Base-by-base conservation (phyloP, 495 filamentous ascomycete species). In the Cercophora newfieldiana region DNA sequence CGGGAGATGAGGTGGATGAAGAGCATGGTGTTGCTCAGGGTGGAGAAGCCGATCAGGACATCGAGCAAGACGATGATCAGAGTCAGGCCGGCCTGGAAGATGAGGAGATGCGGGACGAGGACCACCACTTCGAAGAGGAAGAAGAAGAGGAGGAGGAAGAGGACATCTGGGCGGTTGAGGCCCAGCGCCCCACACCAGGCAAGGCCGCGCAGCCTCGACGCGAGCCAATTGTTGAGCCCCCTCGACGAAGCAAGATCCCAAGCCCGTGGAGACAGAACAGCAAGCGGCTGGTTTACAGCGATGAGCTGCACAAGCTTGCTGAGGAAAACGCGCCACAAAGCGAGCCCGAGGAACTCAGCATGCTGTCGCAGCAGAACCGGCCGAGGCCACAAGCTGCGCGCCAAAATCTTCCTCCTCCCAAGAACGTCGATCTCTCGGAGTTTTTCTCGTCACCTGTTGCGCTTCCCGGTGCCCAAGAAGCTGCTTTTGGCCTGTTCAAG, bases 381-480 rank as follows among this genome's bases (percentile, higher is more conserved):
- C n/a, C 48, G 18, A 59, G 65, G 26, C 28, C 51, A 7, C 14
- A 33, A 16, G 48, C 25, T 4, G 62, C 65, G 21, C 12, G 37
- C 5, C 4, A 65, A 1, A 59, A 61, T 14, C 58, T 4, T 12
- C 26, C 68, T n/a, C 30, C 55, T n/a, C 50, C 73, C 56, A 73
- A 78, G 64, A 74, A 74, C 30, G 70, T 77, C 6, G 75, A 82
- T 25, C 69, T 83, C 16, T 62, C 78, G 30, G 71, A 73, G 7
- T 83, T 83, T 69, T 83, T 83, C 61, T 83, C 81, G 7, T 81
- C 81, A 14, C 80, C 80, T 6, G 80, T 78, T 7, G 44, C 70
- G 7, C 66, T 83, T 28, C 80, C 81, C 22, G 69, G 67, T 3
- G 67, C 70, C 24, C 62, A 65, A 22, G 53, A 66, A 8, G 48